These are phyloP conservation scores for Russula sp. DNA, from an alignment of 768 basidiomycete genomes.

Conservation along the genomic window DNA sequence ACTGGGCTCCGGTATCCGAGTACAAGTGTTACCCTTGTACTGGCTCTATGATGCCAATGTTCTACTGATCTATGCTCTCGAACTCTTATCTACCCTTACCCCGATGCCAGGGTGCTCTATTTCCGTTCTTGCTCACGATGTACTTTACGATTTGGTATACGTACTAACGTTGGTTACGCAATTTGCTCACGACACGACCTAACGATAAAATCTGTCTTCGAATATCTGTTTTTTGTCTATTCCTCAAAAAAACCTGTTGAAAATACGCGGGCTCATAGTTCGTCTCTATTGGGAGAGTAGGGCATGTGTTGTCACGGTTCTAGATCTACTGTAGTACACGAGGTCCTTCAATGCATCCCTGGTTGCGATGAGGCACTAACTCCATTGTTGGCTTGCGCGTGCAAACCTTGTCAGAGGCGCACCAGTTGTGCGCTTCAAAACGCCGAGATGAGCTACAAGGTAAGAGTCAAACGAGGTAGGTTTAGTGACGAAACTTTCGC, in stretches of 20 bases:
- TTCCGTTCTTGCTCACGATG: conserved; percentile 16
- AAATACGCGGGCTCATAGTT: not conserved
- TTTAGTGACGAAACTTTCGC: not conserved
- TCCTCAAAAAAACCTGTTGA: not conserved
- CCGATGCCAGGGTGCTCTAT: not conserved
- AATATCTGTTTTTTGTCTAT: not conserved
- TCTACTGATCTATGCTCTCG: not conserved
- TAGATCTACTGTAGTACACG: not conserved
- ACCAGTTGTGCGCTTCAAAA: conserved; percentile 13
- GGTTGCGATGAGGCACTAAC: not conserved
- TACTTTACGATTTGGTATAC: conserved; percentile 11
- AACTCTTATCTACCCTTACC: not conserved
- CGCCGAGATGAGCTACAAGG: conserved; percentile 12
- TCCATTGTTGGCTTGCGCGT: not conserved
- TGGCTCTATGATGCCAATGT: conserved; percentile 1
- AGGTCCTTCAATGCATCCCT: not conserved
- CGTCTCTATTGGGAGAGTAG: not conserved
- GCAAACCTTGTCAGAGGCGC: conserved; percentile 16
- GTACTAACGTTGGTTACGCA: conserved; percentile 1
- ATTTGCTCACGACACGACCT: conserved; percentile 7
- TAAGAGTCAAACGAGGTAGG: not conserved
- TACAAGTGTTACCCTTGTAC: not conserved
- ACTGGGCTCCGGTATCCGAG: too few relatives aligned
- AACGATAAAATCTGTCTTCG: not conserved
- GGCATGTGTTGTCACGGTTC: not conserved